Evolutionary conservation across 768 basidiomycete species (phyloP).

Genomic region (Hypholoma fasciculare): DNA sequence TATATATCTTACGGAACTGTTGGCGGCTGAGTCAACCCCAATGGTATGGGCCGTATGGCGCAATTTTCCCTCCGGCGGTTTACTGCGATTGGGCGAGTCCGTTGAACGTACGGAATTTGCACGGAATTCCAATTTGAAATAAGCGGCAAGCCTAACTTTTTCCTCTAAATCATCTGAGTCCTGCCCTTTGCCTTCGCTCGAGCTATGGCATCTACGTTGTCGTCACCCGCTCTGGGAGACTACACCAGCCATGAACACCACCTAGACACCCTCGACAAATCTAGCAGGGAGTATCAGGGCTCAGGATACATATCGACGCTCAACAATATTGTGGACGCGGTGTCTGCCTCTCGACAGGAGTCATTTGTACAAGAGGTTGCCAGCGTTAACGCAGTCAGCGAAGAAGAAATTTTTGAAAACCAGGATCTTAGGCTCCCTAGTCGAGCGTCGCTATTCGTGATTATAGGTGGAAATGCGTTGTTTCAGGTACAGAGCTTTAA

Average conservation of each 20-base stretch:
- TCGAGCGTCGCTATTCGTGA: constrained; percentile 23
- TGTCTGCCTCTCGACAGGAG: constrained; percentile 7
- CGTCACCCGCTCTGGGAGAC: constrained; percentile 18
- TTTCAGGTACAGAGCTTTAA: constrained; percentile 23
- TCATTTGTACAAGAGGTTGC: constrained; percentile 13
- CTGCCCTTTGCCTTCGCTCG: background rate
- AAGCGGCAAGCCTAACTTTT: too few species aligned
- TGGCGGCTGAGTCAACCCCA: too few species aligned
- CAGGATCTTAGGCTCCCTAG: constrained; percentile 30
- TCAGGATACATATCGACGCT: constrained; percentile 14
- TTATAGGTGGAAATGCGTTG: constrained; percentile 27
- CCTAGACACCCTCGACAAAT: background rate
- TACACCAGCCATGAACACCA: constrained; percentile 10
- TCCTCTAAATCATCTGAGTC: background rate
- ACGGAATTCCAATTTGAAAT: too few species aligned
- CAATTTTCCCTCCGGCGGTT: too few species aligned
- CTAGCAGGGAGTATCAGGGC: background rate
- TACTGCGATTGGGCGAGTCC: too few species aligned
- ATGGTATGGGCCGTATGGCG: too few species aligned
- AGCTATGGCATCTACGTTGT: constrained; percentile 15
- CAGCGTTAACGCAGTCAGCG: constrained; percentile 3
- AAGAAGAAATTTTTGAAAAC: background rate
- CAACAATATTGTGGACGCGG: constrained; percentile 13
- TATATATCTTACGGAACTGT: too few species aligned
- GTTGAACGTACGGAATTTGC: too few species aligned